Evolutionary conservation across 2,329 filamentous ascomycete genomes (phyloP), one percentile per base, ranked within the genome.

Genomic region (Aspergillus pseudoglaucus): DNA sequence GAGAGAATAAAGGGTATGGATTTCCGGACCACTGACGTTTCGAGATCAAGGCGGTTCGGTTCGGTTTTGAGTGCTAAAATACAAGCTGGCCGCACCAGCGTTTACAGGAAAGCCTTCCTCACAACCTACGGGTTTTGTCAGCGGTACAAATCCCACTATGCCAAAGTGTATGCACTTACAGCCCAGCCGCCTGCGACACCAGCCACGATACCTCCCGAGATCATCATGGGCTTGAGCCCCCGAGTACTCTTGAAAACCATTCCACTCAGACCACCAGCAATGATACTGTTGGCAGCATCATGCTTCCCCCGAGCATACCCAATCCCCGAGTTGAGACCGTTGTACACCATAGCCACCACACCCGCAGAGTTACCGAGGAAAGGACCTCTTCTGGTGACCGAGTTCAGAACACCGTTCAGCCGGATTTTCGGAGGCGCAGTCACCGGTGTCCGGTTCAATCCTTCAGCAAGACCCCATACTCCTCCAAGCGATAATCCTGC

Each of bases 231-330:
- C 70, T 87, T 81, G 52, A 93, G 54, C 5, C 93, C 93, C 62
- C 88, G 81, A 43, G 94, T 97, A 69, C 90, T 95, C 79, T 96
- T 97, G 75, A 98, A 98, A 12, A 98, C 68, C 79, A 91, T 90
- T 49, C 93, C 93, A 64, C 90, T 95, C 59, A 98, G 68, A 1
- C 79, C 86, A 55, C 94, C 93, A 4, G 93, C 91, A 17, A 81
- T 71, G 46, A 98, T 81, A 54, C 89, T 93, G 75, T 98, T 98
- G 49, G 85, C 81, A 3, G 89, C 81, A 68, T 98, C 94, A 60
- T 95, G 90, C 73, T 89, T 88, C 54, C 89, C 89, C 52, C 90
- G 79, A 54, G 84, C 68, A 61, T 87, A 83, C 35, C 89, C 90
- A 52, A 95, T 82, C 48, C 82, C 82, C 27, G 88, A 93, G 75